Evolutionary conservation across 164 flowering plant genomes (phyloP), one percentile per base, ranked within the genome.

Genomic region (Warburgia ugandensis): DNA sequence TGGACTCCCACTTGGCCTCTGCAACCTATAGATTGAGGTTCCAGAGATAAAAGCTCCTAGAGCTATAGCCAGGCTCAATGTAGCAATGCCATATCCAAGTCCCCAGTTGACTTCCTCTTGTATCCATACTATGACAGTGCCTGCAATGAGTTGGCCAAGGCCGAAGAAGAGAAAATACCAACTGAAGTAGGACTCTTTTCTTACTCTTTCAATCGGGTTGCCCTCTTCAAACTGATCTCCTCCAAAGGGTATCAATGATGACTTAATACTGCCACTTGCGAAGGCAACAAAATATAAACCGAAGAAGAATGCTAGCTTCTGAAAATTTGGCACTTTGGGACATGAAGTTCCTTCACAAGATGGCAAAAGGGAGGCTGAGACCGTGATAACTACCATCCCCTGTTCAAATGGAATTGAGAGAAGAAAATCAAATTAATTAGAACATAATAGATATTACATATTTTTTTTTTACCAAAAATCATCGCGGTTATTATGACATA

Each of bases 21-120:
- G 86, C 64, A 78, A 74, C 58, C 90, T 76, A 41, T 78, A 83
- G 6, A 78, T 74, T 9, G 70, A 62, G 4, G 90, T 82, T 17
- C 90, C 90, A 3, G 66, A 51, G 39, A 82, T 68, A 67, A 82
- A 80, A 50, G 79, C 68, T 22, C 29, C 73, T 54, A 80, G 71
- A 17, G 86, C 81, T 54, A 80, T 1, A 17, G 61, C 80, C 81
- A 80, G 79, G 44, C 67, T 75, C 29, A 80, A n/a, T 11, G 90
- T 77, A 45, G 90, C 79, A 56, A 82, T 82, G 32, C 86, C 90
- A 59, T 77, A 82, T 20, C 90, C 90, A n/a, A 79, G 55, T 28
- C 81, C 90, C 90, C 90, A 82, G 2, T 80, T 82, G 28, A 57
- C 67, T 67, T 82, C 77, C 41, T 79, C 86, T 70, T 82, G 86